phyloP scores from a whole-genome alignment of 192 early-diverging fungal species.

The Umbelopsis isabellina region DNA sequence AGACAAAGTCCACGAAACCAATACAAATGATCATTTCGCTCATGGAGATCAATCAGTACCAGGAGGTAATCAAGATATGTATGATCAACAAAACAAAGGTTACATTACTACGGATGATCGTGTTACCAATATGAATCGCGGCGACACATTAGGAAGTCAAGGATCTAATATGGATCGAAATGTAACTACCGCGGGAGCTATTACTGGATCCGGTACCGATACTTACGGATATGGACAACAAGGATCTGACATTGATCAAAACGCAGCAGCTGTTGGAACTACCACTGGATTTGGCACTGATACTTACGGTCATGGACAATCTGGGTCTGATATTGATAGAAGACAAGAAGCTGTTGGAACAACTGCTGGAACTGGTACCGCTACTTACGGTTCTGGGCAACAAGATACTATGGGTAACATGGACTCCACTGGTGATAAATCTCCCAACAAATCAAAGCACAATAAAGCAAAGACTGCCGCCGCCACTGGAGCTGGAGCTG shows the following conservation, averaged over 20 bases:
- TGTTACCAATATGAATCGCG: no score
- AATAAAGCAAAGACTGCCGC: neutral
- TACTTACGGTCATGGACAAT: neutral
- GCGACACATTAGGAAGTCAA: no score
- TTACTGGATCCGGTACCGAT: neutral
- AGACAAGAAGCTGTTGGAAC: neutral
- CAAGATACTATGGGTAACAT: neutral
- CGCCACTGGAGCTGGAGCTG: neutral
- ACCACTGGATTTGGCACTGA: neutral
- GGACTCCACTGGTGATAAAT: neutral
- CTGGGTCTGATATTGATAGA: no score
- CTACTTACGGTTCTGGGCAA: neutral
- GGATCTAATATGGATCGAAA: no score
- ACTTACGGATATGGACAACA: neutral
- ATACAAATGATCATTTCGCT: neutral
- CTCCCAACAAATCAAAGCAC: neutral
- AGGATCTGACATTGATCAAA: neutral
- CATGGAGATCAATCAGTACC: no score
- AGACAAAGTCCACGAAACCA: neutral
- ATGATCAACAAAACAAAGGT: no score
- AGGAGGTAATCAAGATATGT: no score
- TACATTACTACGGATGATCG: no score
- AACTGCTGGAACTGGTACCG: neutral
- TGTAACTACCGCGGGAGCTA: neutral
- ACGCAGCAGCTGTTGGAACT: neutral